These are phyloP conservation scores for Sugiyamaella boreocaroliniensis DNA, from an alignment of 805 yeast species.

Conservation along the genomic window DNA sequence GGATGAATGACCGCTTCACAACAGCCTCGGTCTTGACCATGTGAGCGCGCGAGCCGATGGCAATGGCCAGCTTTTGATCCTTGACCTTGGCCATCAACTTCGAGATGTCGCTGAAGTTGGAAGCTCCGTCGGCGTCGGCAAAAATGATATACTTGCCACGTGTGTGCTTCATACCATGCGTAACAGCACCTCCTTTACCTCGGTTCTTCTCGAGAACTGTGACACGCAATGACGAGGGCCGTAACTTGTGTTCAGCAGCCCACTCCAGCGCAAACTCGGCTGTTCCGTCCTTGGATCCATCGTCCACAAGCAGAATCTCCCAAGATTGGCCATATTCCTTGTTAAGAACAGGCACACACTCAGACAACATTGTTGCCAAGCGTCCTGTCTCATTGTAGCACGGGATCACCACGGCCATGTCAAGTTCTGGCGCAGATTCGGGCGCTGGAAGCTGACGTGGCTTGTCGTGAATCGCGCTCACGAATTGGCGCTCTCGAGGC, in stretches of 20 bases:
- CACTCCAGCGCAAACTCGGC: constrained; percentile 62
- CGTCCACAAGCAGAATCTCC: constrained; percentile 86
- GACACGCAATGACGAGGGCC: constrained; percentile 63
- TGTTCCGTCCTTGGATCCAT: constrained; percentile 82
- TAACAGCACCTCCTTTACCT: constrained; percentile 96
- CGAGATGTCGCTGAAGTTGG: constrained; percentile 62
- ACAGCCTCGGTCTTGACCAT: constrained; percentile 95
- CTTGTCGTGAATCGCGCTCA: not conserved
- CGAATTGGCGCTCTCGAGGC: constrained; percentile 4
- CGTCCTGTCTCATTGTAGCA: constrained; percentile 82
- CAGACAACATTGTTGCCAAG: constrained; percentile 40
- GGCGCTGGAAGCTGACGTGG: constrained; percentile 5
- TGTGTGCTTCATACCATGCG: constrained; percentile 77
- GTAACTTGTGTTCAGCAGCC: constrained; percentile 38
- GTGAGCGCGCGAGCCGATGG: constrained; percentile 92
- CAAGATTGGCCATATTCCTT: constrained; percentile 35
- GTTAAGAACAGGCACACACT: constrained; percentile 44
- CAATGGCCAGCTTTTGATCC: constrained; percentile 40
- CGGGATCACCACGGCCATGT: constrained; percentile 80
- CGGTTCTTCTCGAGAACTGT: constrained; percentile 67
- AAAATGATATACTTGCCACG: constrained; percentile 72
- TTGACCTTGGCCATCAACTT: constrained; percentile 44
- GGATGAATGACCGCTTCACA: constrained; percentile 79
- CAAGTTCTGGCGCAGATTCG: constrained; percentile 30
- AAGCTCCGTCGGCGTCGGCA: constrained; percentile 98